Conservation (phyloP, 1,284 basidiomycete genomes). For the Fomitopsis betulina region DNA sequence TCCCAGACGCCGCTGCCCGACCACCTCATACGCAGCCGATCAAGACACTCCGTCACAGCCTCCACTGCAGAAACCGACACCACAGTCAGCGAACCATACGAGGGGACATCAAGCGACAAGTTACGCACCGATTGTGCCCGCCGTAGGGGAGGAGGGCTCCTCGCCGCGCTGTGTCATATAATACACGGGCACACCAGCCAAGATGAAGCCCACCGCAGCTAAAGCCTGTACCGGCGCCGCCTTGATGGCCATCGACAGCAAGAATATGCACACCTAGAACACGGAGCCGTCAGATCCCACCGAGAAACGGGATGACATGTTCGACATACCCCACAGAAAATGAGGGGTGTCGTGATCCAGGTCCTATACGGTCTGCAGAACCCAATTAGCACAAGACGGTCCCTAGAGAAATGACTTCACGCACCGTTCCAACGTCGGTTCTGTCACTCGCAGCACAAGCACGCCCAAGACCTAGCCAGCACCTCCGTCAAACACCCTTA, state of each 20-base stretch:
- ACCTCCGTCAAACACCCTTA: neutral
- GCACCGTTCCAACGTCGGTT: constrained; percentile 82
- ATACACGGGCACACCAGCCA: constrained; percentile 80
- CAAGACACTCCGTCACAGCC: neutral
- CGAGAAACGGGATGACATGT: neutral
- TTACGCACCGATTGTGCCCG: neutral
- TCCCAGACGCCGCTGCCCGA: neutral
- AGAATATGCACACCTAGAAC: constrained; percentile 78
- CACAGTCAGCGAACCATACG: neutral
- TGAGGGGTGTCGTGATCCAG: constrained; percentile 87
- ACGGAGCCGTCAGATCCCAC: neutral
- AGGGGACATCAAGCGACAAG: no score
- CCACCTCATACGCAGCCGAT: neutral
- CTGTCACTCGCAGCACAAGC: constrained; percentile 85
- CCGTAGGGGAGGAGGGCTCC: neutral
- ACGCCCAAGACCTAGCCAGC: constrained; percentile 72
- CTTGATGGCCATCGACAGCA: constrained; percentile 92
- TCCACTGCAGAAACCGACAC: neutral
- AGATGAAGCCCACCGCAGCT: constrained; percentile 70
- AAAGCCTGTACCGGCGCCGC: constrained; percentile 88
- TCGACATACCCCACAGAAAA: constrained; percentile 78
- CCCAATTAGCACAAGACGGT: neutral
- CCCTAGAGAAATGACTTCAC: constrained; percentile 6
- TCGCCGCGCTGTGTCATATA: constrained; percentile 61
- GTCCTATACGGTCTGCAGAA: constrained; percentile 79